phyloP scores from a whole-genome alignment of 2,329 filamentous ascomycete species.

The Ceratocystis cubensis region DNA sequence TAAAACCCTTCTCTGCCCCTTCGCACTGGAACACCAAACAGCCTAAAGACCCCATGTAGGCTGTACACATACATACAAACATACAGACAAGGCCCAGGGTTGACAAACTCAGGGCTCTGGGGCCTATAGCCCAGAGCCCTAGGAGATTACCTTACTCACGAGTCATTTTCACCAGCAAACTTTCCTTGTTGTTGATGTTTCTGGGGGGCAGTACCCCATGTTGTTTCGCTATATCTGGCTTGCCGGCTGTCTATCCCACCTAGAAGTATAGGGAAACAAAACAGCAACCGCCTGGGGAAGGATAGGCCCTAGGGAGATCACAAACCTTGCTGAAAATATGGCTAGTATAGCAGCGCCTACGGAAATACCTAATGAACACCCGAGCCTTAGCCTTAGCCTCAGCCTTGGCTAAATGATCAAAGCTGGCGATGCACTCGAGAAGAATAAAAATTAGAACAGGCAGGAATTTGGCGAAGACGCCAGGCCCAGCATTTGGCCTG shows the following conservation, averaged over 20 bases:
- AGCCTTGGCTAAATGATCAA: background rate
- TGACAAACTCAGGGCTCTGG: too few relatives aligned
- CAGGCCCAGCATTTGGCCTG: background rate
- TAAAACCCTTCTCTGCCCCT: conserved; percentile 1
- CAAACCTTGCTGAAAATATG: background rate
- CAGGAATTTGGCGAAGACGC: background rate
- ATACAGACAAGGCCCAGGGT: too few relatives aligned
- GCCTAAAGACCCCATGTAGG: background rate
- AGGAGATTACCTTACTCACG: background rate
- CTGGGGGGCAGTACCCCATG: background rate
- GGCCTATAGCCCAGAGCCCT: background rate
- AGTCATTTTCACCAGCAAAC: background rate
- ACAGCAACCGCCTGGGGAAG: background rate
- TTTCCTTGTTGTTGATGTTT: background rate
- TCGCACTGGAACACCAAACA: background rate
- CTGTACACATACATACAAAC: background rate
- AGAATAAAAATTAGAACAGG: background rate
- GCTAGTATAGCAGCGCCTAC: background rate
- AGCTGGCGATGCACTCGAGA: background rate
- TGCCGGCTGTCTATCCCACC: background rate
- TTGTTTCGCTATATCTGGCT: background rate
- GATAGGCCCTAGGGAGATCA: background rate
- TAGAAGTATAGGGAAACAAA: conserved; percentile 2
- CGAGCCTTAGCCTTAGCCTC: conserved; percentile 5
- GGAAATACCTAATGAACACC: conserved; percentile 2